Evolutionary conservation across 768 basidiomycete species (phyloP).

Genomic region (Lactarius quietus): DNA sequence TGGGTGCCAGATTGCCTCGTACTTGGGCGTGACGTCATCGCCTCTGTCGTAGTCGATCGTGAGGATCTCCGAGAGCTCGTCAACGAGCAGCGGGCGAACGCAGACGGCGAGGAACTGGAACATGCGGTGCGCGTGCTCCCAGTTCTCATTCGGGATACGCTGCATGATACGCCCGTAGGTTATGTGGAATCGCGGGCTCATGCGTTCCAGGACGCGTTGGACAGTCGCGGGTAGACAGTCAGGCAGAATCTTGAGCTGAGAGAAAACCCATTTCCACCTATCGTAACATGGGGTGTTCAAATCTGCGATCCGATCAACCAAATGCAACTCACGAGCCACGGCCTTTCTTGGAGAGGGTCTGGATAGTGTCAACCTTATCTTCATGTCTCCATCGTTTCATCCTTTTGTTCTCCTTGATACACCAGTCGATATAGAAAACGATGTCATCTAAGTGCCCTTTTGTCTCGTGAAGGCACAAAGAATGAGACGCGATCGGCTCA

Average conservation of each 20-base stretch:
- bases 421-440: slow-evolving; percentile 12
- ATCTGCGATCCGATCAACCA: background rate
- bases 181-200: slow-evolving; percentile 22
- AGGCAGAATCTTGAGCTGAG: slow-evolving; percentile 27
- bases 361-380: slow-evolving; percentile 7
- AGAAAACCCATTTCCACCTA: slow-evolving; percentile 31
- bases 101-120: slow-evolving; percentile 28
- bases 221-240: slow-evolving; percentile 23
- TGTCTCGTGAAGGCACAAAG: slow-evolving; percentile 7
- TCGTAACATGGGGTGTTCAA: background rate
- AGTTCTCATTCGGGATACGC: slow-evolving; percentile 24
- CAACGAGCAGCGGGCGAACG: slow-evolving; percentile 22
- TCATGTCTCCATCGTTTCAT: slow-evolving; percentile 24
- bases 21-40: slow-evolving; percentile 14
- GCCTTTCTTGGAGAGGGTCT: slow-evolving; percentile 17
- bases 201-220: slow-evolving; percentile 19
- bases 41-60: slow-evolving; percentile 25
- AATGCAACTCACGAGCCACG: slow-evolving; percentile 14
- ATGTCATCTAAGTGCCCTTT: slow-evolving; percentile 15
- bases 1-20: slow-evolving; percentile 22
- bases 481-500: slow-evolving; percentile 11
- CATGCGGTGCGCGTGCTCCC: slow-evolving; percentile 19
- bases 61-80: slow-evolving; percentile 29
- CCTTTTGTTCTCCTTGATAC: slow-evolving; percentile 23
- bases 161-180: slow-evolving; percentile 30